Base-by-base conservation (phyloP, 2,329 filamentous ascomycete genomes). In the Penicillium sp. region DNA sequence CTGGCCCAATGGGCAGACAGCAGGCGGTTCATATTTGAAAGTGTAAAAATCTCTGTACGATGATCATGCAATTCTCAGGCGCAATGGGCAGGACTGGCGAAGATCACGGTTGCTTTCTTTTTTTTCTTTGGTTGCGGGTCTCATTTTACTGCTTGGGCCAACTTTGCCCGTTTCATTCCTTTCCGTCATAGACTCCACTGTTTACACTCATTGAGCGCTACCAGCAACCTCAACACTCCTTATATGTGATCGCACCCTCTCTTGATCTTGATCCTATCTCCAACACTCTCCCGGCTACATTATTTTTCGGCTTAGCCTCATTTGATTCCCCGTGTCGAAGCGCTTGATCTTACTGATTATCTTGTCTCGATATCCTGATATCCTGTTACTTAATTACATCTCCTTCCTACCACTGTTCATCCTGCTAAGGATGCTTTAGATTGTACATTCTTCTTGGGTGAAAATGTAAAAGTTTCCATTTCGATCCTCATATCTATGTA, bases 11-110 rank as follows among this genome's bases (percentile, higher is more conserved):
- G 33, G 48, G 22, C 48, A 39, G 48, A 27, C 44, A 48, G 22
- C 37, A 47, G 48, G 37, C 53, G 43, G 41, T 41, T 57, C 58
- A 48, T 55, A 56, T 50, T 50, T 16, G 56, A 57, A 60, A 66
- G 64, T 67, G 60, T 66, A 63, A 64, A 64, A 60, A 58, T 57
- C 45, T 68, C 57, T 72, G 68, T 72, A 73, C 65, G 70, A 73
- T 67, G 68, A 68, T 72, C 57, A 73, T 66, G 70, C 68, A 70
- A 58, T 66, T 64, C 51, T 55, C 65, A 60, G 70, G 68, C 70
- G 69, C 66, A 68, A 63, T 65, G 69, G 65, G 61, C 58, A 65
- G 63, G 62, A 60, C 58, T 61, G 57, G 63, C 59, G 63, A 65
- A 60, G 57, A 45, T 60, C 48, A 64, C 58, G 50, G 63, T 59